Base-by-base conservation (phyloP, 1,284 basidiomycete species). In the Gastroboletus turbinatus region DNA sequence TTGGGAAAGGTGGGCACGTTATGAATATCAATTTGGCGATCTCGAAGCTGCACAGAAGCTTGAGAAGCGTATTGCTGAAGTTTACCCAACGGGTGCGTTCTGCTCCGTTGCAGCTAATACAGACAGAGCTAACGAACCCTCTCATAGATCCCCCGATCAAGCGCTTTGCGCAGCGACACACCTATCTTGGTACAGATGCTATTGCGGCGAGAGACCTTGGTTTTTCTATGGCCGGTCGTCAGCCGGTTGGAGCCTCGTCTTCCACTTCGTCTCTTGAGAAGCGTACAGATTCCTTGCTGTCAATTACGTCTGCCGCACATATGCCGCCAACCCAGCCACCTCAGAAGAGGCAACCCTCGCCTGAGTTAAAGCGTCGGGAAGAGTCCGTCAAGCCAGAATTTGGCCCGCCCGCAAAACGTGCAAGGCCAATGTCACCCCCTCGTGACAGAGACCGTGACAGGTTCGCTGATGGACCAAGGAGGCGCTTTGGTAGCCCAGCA, bases 21-120 rank as follows among this genome's bases (percentile, higher is more conserved):
- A 97, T 75, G 95, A 98, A 73, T 97, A 96, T 76, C 89, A 92
- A 68, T 98, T 92, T 69, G 94, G 94, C 23, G 94, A 97, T 73
- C 78, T 95, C n/a, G 85, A 92, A 46, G 90, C 92, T 2, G 87
- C 93, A 10, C 86, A 90, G 60, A 94, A 96, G 71, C 82, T 98
- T 48, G 95, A 98, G 71, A 84, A 87, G 59, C 84, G 96, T 5
- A 88, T 98, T 66, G 78, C 87, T 2, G 95, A 98, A 62, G 83
- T 87, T 2, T 98, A 95, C 73, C 89, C 94, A 0, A 83, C 84
- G 52, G 91, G 92, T 93, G 58, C 46, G 79, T 57, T 35, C 10
- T 23, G 1, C 40, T 27, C 21, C 2, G 17, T 49, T 30, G 1
- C 23, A 14, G 21, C 21, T 19, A 38, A 29, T 14, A 30, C 30